These are phyloP conservation scores for Lachnellula suecica DNA, from an alignment of 2,329 filamentous ascomycete species.

Conservation along the genomic window DNA sequence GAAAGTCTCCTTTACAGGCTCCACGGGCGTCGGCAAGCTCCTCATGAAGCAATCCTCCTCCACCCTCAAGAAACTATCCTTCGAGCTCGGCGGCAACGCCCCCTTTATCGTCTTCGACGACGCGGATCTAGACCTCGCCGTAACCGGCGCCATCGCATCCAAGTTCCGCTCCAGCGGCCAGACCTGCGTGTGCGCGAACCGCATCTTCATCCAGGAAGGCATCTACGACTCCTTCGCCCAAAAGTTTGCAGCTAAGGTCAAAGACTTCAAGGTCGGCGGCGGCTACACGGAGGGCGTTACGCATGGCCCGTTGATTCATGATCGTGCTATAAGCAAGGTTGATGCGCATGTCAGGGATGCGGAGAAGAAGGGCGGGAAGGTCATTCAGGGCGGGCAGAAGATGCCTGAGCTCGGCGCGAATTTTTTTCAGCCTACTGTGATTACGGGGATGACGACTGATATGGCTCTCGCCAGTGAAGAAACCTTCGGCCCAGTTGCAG, in stretches of 20 bases:
- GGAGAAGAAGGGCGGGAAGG: constrained; percentile 70
- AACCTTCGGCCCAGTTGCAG: constrained; percentile 93
- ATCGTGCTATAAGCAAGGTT: constrained; percentile 77
- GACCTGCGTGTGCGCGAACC: constrained; percentile 90
- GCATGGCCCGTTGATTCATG: constrained; percentile 83
- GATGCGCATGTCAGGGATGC: constrained; percentile 79
- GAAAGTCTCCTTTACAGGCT: constrained; percentile 95
- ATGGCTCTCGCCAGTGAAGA: constrained; percentile 88
- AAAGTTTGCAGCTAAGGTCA: constrained; percentile 70
- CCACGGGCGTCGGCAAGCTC: constrained; percentile 63
- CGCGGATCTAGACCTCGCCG: constrained; percentile 81
- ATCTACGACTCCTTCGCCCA: constrained; percentile 75
- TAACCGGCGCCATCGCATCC: constrained; percentile 76
- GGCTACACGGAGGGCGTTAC: constrained; percentile 71
- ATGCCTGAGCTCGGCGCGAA: constrained; percentile 74
- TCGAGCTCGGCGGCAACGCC: constrained; percentile 92
- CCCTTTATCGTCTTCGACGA: constrained; percentile 98
- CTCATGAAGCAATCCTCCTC: constrained; percentile 87
- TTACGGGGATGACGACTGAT: constrained; percentile 79
- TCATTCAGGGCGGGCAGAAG: constrained; percentile 73
- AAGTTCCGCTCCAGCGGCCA: constrained; percentile 96
- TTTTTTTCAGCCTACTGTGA: constrained; percentile 88
- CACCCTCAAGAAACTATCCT: constrained; percentile 78
- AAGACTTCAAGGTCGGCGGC: constrained; percentile 71
- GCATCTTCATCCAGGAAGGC: constrained; percentile 75